These are phyloP conservation scores for Adansonia gregorii DNA, from an alignment of 441 rosid genomes.

Conservation along the genomic window DNA sequence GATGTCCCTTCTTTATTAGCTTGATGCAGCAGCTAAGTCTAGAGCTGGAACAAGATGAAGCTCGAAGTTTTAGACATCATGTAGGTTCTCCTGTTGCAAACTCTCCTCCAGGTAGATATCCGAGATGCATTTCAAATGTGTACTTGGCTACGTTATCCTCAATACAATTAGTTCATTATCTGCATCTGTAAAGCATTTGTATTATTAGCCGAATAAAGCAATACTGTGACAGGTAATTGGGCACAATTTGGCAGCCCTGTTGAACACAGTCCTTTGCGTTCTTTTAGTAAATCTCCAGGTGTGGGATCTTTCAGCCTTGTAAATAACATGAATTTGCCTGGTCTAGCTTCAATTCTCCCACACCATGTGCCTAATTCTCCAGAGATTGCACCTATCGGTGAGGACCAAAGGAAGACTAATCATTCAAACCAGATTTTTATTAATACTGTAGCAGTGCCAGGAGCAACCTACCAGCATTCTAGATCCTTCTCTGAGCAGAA, in stretches of 20 bases:
- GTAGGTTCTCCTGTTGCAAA: conserved; percentile 63
- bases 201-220: conserved; percentile 25
- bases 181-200: neutral
- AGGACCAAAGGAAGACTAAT: conserved; percentile 58
- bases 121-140: conserved; percentile 21
- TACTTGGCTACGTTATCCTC: conserved; percentile 6
- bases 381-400: conserved; percentile 67
- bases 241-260: conserved; percentile 65
- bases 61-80: conserved; percentile 58
- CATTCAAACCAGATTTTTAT: conserved; percentile 49
- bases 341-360: conserved; percentile 77
- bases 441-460: conserved; percentile 45
- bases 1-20: conserved; percentile 41
- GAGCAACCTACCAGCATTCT: conserved; percentile 52
- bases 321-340: conserved; percentile 54
- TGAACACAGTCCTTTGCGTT: conserved; percentile 58
- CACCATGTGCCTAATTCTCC: conserved; percentile 53
- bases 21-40: conserved; percentile 64
- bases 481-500: conserved; percentile 61
- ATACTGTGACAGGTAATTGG: conserved; percentile 60
- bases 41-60: conserved; percentile 77
- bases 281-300: conserved; percentile 59
- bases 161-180: neutral
- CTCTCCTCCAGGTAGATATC: conserved; percentile 74
- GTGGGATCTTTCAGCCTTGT: conserved; percentile 55